A percentile compares a stretch with the other conserved stretches of the same genome.
Conservation (phyloP, 23 red algal genomes). For the Cyanidium caldarium region DNA sequence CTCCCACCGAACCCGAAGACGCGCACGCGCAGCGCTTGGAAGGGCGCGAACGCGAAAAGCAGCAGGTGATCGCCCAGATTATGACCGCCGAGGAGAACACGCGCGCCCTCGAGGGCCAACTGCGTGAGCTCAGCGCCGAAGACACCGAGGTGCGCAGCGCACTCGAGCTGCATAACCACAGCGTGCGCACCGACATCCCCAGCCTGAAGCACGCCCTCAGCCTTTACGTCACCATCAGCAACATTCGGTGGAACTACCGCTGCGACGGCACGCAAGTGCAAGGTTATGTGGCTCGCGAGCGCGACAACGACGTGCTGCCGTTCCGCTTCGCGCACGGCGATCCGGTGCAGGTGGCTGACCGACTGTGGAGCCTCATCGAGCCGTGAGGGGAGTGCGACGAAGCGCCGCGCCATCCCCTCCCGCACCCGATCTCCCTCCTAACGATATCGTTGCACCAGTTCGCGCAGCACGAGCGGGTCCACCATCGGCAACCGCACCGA, state of each 20-base stretch:
- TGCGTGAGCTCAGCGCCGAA: neutral
- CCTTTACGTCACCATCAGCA: neutral
- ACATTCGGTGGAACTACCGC: constrained; percentile 1
- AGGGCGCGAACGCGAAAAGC: neutral
- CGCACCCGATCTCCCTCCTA: neutral
- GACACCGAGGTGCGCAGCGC: neutral
- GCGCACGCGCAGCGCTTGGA: neutral
- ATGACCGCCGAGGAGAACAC: neutral
- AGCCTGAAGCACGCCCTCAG: constrained; percentile 3
- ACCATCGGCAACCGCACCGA: neutral
- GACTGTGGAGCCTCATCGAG: constrained; percentile 7
- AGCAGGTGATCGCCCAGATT: neutral
- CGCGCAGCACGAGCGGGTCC: no score
- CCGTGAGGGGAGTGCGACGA: neutral
- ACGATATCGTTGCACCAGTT: neutral
- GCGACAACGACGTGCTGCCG: neutral
- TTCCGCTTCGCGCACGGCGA: neutral
- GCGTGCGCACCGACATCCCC: neutral
- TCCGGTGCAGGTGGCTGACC: neutral
- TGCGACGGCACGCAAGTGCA: neutral
- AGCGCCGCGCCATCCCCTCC: neutral
- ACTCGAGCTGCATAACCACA: neutral
- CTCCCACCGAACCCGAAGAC: neutral
- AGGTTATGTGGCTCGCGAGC: neutral
- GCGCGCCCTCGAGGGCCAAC: neutral